Evolutionary conservation across 352 stramenopile genomes (phyloP), one percentile per base, ranked within the genome.

Genomic region (Pythium diclinum): DNA sequence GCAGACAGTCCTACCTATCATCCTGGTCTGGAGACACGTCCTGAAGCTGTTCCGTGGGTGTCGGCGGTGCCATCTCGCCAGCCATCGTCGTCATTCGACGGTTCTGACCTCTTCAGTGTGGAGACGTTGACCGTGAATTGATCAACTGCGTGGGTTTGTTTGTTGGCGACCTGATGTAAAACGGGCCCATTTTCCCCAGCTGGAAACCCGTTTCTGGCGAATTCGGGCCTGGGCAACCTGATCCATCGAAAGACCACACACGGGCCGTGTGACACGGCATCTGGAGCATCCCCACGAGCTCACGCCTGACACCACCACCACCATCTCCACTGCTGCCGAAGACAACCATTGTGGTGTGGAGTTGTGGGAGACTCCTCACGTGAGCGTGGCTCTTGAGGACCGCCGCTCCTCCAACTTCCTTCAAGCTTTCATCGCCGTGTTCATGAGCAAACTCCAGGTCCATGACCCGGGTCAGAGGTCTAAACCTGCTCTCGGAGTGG

Each of bases 21-120:
- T 65, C 65, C 13, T 59, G 51, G 10, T 32, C 53, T 34, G 64
- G 69, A 8, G 56, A 2, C 28, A 30, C 19, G 17, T 75, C 57
- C 52, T 59, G 42, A 25, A 25, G 25, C 13, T 30, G 53, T 32
- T 51, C 17, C n/a, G 44, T 51, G 6, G 33, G 38, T 36, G 55
- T 49, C 36, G 47, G 13, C 62, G 54, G 47, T 44, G 46, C 34
- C 28, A 48, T 25, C 17, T 69, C 63, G 19, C 16, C 44, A 17
- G 21, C 56, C 63, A 69, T 64, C 25, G 56, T 64, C 40, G 59
- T 42, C 34, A 46, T 53, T 38, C 40, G 19, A 16, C 19, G 44
- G n/a, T 51, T 51, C 44, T 16, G 6, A 51, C 44, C 44, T 51
- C 17, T 51, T 30, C 44, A 51, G 44, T 51, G 44, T 51, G 44